A percentile compares a stretch with the other conserved stretches of the same genome.
phyloP scores from a whole-genome alignment of 208 protist genomes.

The Trypanosoma lewisi region DNA sequence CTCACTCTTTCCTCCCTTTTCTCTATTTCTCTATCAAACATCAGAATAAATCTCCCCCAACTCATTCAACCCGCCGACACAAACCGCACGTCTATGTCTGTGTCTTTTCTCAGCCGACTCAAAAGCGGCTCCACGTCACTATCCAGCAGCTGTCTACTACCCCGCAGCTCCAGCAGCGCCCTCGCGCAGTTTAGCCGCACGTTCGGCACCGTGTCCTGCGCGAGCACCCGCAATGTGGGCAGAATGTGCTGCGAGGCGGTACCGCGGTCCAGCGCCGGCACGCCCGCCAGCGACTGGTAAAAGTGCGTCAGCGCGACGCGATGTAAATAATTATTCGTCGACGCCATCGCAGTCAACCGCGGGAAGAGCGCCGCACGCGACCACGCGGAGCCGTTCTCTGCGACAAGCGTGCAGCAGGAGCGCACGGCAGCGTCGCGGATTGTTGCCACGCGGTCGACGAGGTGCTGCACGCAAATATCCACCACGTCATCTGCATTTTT shows the following conservation, averaged over 20 bases:
- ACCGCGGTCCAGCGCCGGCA: slow-evolving; percentile 45
- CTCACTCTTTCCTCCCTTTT: slow-evolving; percentile 1
- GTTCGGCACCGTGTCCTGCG: slow-evolving; percentile 71
- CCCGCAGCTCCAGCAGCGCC: slow-evolving; percentile 52
- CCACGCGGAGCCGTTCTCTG: slow-evolving; percentile 65
- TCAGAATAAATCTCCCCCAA: too few relatives aligned
- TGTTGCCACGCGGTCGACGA: slow-evolving; percentile 82
- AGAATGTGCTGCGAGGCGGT: slow-evolving; percentile 56
- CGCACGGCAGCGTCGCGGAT: slow-evolving; percentile 80
- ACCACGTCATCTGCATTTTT: slow-evolving; percentile 71
- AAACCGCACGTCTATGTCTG: slow-evolving; percentile 66
- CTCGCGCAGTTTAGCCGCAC: slow-evolving; percentile 79
- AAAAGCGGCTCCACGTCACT: slow-evolving; percentile 54
- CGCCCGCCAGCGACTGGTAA: slow-evolving; percentile 55
- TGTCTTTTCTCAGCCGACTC: slow-evolving; percentile 53
- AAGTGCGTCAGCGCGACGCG: slow-evolving; percentile 76
- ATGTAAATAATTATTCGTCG: slow-evolving; percentile 72
- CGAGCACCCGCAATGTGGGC: slow-evolving; percentile 58
- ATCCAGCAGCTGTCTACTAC: slow-evolving; percentile 41
- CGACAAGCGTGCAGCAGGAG: slow-evolving; percentile 79
- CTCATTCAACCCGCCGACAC: too few relatives aligned
- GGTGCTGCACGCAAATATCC: slow-evolving; percentile 70
- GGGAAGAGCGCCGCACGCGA: slow-evolving; percentile 61
- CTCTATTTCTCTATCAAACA: slow-evolving; percentile 4
- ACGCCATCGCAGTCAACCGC: slow-evolving; percentile 53